These are phyloP conservation scores for Ogataea trehalophila DNA, from an alignment of 805 yeast species.

Conservation along the genomic window DNA sequence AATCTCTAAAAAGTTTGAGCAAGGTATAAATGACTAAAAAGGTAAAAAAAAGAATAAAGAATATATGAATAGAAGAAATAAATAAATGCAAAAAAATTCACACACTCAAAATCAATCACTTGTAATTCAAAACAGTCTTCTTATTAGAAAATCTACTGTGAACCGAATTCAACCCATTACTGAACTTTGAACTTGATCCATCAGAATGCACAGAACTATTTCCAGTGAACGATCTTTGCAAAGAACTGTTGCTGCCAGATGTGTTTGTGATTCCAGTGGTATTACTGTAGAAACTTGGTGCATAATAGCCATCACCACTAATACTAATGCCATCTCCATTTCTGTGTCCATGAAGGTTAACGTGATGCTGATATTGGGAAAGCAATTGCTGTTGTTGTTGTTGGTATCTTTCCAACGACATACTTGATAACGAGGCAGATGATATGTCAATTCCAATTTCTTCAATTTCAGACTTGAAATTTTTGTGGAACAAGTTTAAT, in stretches of 20 bases:
- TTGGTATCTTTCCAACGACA: conserved; percentile 12
- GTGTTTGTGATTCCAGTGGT: conserved; percentile 1
- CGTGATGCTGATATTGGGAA: background rate
- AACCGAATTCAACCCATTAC: conserved; percentile 8
- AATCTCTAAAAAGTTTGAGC: too few species aligned
- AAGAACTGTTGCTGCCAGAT: conserved; percentile 1
- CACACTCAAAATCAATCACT: background rate
- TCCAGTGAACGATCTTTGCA: conserved; percentile 8
- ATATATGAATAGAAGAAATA: too few species aligned
- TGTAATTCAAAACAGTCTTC: conserved; percentile 10
- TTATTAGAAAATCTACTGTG: conserved; percentile 5
- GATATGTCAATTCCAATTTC: conserved; percentile 31
- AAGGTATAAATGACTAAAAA: too few species aligned
- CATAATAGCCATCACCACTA: background rate
- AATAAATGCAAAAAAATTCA: background rate
- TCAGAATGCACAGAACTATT: conserved; percentile 16
- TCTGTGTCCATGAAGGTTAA: background rate
- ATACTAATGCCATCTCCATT: background rate
- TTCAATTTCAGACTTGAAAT: conserved; percentile 63
- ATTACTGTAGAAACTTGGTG: conserved; percentile 5
- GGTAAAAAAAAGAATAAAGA: too few species aligned
- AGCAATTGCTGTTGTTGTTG: background rate
- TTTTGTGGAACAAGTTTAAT: conserved; percentile 56
- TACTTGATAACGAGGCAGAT: background rate
- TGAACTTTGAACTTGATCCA: conserved; percentile 12